Base-by-base conservation (phyloP, 225 moss, liverwort and hornwort species). In the Antitrichia curtipendula region DNA sequence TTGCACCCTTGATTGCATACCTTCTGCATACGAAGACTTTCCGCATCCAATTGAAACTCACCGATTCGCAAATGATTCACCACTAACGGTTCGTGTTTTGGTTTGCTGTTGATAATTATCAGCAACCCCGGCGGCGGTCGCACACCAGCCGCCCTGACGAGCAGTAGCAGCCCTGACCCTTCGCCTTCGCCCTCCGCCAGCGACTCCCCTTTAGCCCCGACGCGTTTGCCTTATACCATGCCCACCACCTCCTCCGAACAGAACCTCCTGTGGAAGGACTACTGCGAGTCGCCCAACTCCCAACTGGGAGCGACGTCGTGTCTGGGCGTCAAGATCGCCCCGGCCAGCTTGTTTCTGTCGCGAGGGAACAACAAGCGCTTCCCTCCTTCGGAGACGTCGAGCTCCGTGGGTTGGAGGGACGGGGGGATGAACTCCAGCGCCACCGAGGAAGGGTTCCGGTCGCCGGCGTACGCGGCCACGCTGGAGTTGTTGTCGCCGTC, bases 401-500 rank as follows among this genome's bases (percentile, higher is more conserved):
- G 85, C n/a, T n/a, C 50, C 31, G 60, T 75, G 47, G 76, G 81
- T 12, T 91, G 92, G 93, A 80, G 80, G 60, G 80, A 80, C 14
- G 43, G 20, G 9, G 60, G 80, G 43, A 29, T 47, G 28, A n/a
- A 36, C 66, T 82, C 11, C 47, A 87, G 65, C 9, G 21, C 86
- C 23, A 50, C 36, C 28, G 94, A 92, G 85, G 94, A 94, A 52
- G 94, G 94, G 11, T 89, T 53, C 80, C 90, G 94, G 16, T 91
- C 91, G 64, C 94, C 94, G 11, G 94, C 92, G 36, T 94, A 94
- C 50, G 91, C 94, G 11, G 94, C 94, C 12, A 94, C 94, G 7
- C 64, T 94, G 89, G 92, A 94, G 89, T 73, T 94, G 59, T n/a
- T 94, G 88, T 92, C 92, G 15, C 94, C 94, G 29, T 92, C 94